Base-by-base conservation (phyloP, 371 early-diverging fungal species). In the Smittium mucronatum region DNA sequence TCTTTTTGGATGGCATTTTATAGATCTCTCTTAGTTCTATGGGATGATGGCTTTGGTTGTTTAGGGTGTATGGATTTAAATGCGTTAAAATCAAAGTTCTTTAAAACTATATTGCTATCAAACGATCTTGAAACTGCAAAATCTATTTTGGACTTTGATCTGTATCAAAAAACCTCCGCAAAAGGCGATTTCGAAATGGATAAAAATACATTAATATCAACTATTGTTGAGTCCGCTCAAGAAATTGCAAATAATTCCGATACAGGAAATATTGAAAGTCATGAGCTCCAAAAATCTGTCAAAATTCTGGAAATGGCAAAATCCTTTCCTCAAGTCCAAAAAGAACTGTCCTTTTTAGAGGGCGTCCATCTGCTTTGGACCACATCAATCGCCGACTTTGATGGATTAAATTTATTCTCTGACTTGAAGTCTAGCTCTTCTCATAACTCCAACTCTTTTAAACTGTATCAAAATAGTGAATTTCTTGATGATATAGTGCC, bases 341-440 rank as follows among this genome's bases (percentile, higher is more conserved):
- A 31, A 8, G 64, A 64, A 36, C 8, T 64, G 2, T 25, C 16
- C 26, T 64, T 64, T 64, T 30, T 64, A 2, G 64, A 64, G 26
- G 64, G 64, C 2, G 64, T 64, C 32, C 64, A 64, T 31, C 26
- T 64, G 26, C 64, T 64, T 33, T 64, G 36, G 35, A 26, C 64
- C 5, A 2, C 32, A 5, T 15, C 64, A 16, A 34, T 29, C 5
- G 2, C 64, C 11, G 64, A 36, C 5, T 59, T 16, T 28, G 59
- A 59, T n/a, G 15, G n/a, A 15, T 5, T 59, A 21, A 16, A 5
- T 59, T 5, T 59, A 28, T n/a, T 59, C 59, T n/a, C n/a, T 59
- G 59, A 59, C 26, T 21, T 5, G 16, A 16, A 21, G n/a, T 59
- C 15, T 59, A n/a, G 5, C 26, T 21, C 5, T 11, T 21, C 11